phyloP scores from a whole-genome alignment of 371 early-diverging fungal genomes.

The Mucor sp. region DNA sequence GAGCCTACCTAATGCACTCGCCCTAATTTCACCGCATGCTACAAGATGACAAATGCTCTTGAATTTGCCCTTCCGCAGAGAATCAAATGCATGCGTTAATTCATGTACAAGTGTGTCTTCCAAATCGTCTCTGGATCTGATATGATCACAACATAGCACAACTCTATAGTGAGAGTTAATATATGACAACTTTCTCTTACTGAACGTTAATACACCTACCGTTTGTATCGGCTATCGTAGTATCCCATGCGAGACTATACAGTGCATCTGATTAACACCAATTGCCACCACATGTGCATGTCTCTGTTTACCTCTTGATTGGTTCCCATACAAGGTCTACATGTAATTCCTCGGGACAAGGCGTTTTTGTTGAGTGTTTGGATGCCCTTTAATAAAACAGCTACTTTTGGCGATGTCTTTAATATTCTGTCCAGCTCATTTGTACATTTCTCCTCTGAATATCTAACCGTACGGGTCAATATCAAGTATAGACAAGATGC shows the following conservation, averaged over 20 bases:
- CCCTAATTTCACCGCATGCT: conserved; percentile 53
- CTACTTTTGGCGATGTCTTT: conserved; percentile 33
- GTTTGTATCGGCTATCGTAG: conserved; percentile 41
- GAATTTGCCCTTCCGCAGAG: conserved; percentile 39
- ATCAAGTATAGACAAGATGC: background rate
- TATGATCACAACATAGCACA: conserved; percentile 49
- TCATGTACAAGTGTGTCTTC: conserved; percentile 52
- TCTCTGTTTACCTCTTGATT: conserved; percentile 30
- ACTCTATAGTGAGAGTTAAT: conserved; percentile 19
- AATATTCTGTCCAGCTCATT: conserved; percentile 36
- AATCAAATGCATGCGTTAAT: conserved; percentile 51
- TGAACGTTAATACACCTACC: conserved; percentile 17
- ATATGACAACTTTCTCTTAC: background rate
- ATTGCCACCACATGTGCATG: background rate
- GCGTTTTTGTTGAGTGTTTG: conserved; percentile 34
- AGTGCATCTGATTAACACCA: background rate
- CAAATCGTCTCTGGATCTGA: conserved; percentile 35
- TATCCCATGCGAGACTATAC: conserved; percentile 41
- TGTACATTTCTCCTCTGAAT: conserved; percentile 40
- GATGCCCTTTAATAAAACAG: conserved; percentile 36
- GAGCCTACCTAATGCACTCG: conserved; percentile 38
- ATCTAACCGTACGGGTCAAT: background rate
- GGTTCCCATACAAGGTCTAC: conserved; percentile 43
- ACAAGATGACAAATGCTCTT: conserved; percentile 42
- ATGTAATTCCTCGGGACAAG: conserved; percentile 43